A percentile compares a stretch with the other conserved stretches of the same genome.
Conservation (phyloP, 306 rosid genomes). For the Pterocarpus santalinus region DNA sequence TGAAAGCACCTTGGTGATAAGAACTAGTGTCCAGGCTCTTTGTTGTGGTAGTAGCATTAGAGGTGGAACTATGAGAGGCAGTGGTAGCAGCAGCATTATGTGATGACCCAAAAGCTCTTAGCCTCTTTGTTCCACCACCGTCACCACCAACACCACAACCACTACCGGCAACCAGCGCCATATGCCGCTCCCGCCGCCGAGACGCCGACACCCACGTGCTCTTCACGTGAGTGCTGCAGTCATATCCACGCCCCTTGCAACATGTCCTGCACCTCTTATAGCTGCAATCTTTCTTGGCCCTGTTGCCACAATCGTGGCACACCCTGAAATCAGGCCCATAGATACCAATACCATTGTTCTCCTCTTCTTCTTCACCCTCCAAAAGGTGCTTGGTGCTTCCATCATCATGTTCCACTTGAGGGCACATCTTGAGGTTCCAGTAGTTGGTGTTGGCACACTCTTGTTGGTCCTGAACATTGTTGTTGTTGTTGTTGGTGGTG, state of each 20-base stretch:
- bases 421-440: slow-evolving; percentile 65
- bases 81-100: slow-evolving; percentile 53
- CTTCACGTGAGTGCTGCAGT: slow-evolving; percentile 78
- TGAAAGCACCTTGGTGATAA: slow-evolving; percentile 60
- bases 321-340: slow-evolving; percentile 54
- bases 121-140: slow-evolving; percentile 65
- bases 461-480: slow-evolving; percentile 18
- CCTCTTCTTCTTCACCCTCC: slow-evolving; percentile 26
- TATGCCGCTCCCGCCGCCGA: slow-evolving; percentile 61
- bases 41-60: slow-evolving; percentile 59
- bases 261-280: slow-evolving; percentile 82
- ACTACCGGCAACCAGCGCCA: slow-evolving; percentile 34
- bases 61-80: slow-evolving; percentile 66
- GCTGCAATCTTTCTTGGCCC: slow-evolving; percentile 82
- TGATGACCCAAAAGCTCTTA: slow-evolving; percentile 53
- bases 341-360: slow-evolving; percentile 4
- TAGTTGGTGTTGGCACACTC: slow-evolving; percentile 33
- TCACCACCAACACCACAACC: slow-evolving; percentile 49
- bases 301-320: slow-evolving; percentile 85
- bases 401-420: slow-evolving; percentile 50
- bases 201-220: slow-evolving; percentile 88
- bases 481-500: slow-evolving; percentile 1
- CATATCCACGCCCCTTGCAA: slow-evolving; percentile 76
- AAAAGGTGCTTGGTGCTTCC: slow-evolving; percentile 14
- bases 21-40: slow-evolving; percentile 62